Conservation (phyloP, 768 basidiomycete species). For the Lanmaoa pseudosensibilis region DNA sequence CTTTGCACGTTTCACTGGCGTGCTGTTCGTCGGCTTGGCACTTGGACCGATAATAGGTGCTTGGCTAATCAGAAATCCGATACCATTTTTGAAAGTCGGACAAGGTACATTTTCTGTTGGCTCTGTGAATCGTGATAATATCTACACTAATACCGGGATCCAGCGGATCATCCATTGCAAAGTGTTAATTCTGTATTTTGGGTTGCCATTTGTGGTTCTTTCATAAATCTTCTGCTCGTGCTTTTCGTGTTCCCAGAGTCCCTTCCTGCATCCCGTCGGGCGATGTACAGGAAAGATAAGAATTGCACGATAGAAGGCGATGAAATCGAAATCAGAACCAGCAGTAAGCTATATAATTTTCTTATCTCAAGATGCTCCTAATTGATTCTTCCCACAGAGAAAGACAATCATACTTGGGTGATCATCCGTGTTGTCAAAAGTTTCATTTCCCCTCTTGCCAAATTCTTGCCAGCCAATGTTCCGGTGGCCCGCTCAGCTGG, state of each 20-base stretch:
- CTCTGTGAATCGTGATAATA: neutral
- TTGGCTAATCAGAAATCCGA: conserved; percentile 48
- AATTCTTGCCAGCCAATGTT: conserved; percentile 62
- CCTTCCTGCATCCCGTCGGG: conserved; percentile 33
- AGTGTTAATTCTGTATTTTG: conserved; percentile 55
- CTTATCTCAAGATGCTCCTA: neutral
- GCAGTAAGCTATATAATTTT: conserved; percentile 10
- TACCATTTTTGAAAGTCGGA: conserved; percentile 32
- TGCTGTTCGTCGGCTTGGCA: conserved; percentile 75
- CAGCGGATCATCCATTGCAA: conserved; percentile 35
- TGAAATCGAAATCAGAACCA: neutral
- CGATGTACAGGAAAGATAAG: conserved; percentile 32
- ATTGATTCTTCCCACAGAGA: neutral
- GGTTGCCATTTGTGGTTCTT: conserved; percentile 44
- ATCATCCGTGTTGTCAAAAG: conserved; percentile 36
- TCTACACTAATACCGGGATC: conserved; percentile 8
- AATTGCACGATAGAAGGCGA: conserved; percentile 22
- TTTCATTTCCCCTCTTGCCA: conserved; percentile 62
- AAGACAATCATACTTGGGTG: conserved; percentile 8
- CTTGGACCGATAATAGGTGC: conserved; percentile 72
- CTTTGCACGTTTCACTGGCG: conserved; percentile 69
- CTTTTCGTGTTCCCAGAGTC: conserved; percentile 63
- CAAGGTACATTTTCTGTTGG: conserved; percentile 13
- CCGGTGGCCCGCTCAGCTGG: conserved; percentile 42
- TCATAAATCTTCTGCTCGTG: conserved; percentile 57